Conservation (phyloP, 495 filamentous ascomycete species). For the Penicillium samsonianum region DNA sequence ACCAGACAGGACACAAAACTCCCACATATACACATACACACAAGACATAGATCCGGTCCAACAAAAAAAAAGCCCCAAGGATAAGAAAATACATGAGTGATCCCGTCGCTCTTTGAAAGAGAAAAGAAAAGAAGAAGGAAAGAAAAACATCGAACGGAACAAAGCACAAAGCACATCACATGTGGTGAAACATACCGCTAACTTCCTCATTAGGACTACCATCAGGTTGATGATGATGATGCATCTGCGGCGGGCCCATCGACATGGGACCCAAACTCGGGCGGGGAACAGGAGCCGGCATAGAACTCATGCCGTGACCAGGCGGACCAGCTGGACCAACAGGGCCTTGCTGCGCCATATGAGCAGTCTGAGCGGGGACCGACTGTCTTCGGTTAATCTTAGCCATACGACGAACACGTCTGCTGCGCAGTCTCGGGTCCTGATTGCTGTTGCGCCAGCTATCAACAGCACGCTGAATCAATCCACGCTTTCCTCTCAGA, state of each 20-base stretch:
- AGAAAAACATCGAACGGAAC: conserved; percentile 26
- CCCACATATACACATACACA: conserved; percentile 26
- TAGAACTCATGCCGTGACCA: conserved; percentile 35
- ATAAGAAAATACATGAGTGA: conserved; percentile 24
- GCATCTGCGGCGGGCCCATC: conserved; percentile 67
- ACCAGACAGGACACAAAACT: conserved; percentile 7
- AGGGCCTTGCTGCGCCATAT: conserved; percentile 56
- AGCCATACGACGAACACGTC: conserved; percentile 89
- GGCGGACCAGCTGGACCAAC: conserved; percentile 54
- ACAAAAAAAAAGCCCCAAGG: conserved; percentile 13
- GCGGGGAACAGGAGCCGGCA: conserved; percentile 48
- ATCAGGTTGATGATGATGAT: conserved; percentile 79
- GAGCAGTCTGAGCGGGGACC: conserved; percentile 41
- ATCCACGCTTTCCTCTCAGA: conserved; percentile 85
- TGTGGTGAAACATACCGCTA: conserved; percentile 90
- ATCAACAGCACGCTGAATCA: conserved; percentile 96
- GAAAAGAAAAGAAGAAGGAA: conserved; percentile 12
- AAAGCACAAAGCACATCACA: conserved; percentile 45
- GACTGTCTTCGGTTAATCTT: conserved; percentile 83
- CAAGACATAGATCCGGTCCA: conserved; percentile 16
- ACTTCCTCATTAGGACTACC: conserved; percentile 80
- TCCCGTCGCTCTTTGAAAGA: conserved; percentile 24
- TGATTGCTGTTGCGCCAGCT: conserved; percentile 99
- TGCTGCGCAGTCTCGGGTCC: conserved; percentile 83
- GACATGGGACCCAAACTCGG: conserved; percentile 57